A percentile compares a stretch with the other conserved stretches of the same genome.
phyloP scores from a whole-genome alignment of 495 filamentous ascomycete genomes.

The Elaphomyces granulatus region DNA sequence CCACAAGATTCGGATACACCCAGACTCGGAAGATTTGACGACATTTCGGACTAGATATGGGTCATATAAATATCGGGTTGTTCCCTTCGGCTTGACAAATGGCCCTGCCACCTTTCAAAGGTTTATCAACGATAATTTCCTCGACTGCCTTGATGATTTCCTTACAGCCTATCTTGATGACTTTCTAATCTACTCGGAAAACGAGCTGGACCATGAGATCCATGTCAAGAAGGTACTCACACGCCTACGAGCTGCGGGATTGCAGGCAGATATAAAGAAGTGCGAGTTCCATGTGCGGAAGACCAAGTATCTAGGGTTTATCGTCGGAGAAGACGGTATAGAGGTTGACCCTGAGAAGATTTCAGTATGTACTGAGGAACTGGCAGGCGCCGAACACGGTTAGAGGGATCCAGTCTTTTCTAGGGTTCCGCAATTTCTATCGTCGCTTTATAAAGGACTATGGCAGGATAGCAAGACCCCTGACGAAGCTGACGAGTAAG shows the following conservation, averaged over 20 bases:
- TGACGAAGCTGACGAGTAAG: too few species aligned
- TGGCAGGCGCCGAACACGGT: too few species aligned
- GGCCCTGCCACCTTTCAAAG: constrained; percentile 15
- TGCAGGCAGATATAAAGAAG: constrained; percentile 13
- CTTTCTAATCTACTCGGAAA: constrained; percentile 21
- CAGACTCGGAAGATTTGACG: constrained; percentile 14
- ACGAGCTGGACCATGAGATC: constrained; percentile 10
- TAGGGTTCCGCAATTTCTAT: too few species aligned
- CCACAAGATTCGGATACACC: constrained; percentile 19
- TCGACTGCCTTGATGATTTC: constrained; percentile 14
- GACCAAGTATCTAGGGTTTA: constrained; percentile 15
- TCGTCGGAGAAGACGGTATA: constrained; percentile 11
- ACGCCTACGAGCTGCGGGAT: constrained; percentile 3
- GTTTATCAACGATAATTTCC: constrained; percentile 17
- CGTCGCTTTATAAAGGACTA: too few species aligned
- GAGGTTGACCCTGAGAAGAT: constrained; percentile 11
- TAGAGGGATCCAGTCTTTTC: too few species aligned
- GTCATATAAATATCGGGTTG: constrained; percentile 17
- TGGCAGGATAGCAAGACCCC: too few species aligned
- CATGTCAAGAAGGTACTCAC: constrained; percentile 11
- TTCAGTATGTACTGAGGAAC: too few species aligned
- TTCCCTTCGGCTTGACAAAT: constrained; percentile 20
- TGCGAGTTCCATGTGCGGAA: constrained; percentile 13
- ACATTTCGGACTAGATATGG: constrained; percentile 16
- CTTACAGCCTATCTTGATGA: constrained; percentile 21